A percentile compares a stretch with the other conserved stretches of the same genome.
Conservation (phyloP, 2,329 filamentous ascomycete genomes). For the Cladophialophora carrionii region DNA sequence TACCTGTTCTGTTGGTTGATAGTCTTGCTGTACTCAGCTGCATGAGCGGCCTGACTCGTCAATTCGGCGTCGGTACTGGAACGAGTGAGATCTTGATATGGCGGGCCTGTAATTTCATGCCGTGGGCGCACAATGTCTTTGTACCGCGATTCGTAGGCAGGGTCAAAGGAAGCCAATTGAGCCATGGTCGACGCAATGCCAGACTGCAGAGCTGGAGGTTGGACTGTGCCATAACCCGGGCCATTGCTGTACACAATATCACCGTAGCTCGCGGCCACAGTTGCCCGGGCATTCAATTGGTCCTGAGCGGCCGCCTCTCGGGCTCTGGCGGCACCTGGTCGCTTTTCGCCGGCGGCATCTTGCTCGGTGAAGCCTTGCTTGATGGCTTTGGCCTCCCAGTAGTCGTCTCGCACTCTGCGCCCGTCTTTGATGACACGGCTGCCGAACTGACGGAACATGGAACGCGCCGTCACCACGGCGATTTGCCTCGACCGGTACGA, state of each 20-base stretch:
- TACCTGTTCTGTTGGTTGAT: constrained; percentile 78
- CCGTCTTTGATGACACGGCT: constrained; percentile 90
- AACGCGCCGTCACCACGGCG: constrained; percentile 93
- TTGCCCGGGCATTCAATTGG: constrained; percentile 55
- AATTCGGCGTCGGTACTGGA: constrained; percentile 76
- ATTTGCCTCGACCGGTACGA: constrained; percentile 98
- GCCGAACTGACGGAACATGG: constrained; percentile 98
- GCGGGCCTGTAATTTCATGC: constrained; percentile 83
- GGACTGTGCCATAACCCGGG: constrained; percentile 65
- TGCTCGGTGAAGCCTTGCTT: constrained; percentile 99
- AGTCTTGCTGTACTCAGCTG: constrained; percentile 86
- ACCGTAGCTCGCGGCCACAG: constrained; percentile 65
- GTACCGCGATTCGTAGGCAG: constrained; percentile 82
- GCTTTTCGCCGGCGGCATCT: constrained; percentile 92
- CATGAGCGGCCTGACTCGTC: constrained; percentile 80
- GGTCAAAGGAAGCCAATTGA: constrained; percentile 82
- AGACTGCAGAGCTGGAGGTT: constrained; percentile 71
- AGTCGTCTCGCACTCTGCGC: constrained; percentile 90
- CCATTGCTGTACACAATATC: constrained; percentile 87
- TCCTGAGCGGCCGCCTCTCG: constrained; percentile 74
- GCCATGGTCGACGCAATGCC: constrained; percentile 71
- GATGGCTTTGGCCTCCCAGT: constrained; percentile 95
- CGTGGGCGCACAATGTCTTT: constrained; percentile 80
- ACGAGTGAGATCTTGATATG: constrained; percentile 85
- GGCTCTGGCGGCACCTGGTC: constrained; percentile 86